Base-by-base conservation (phyloP, 2,329 filamentous ascomycete species). In the Byssothecium circinans region DNA sequence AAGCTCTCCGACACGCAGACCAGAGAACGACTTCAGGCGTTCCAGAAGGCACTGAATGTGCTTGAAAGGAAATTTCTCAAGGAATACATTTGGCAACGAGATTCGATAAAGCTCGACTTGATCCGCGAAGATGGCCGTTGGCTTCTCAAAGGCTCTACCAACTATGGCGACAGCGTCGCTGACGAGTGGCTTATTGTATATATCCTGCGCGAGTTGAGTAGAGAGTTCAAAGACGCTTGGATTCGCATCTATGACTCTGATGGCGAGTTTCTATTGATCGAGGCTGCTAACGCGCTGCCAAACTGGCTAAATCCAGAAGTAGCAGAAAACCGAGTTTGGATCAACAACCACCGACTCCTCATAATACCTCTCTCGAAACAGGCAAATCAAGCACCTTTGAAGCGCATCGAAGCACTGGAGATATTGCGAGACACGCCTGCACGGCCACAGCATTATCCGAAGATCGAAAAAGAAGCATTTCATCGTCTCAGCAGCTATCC, bases 111-210 rank as follows among this genome's bases (percentile, higher is more conserved):
- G n/a, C 74, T 96, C 5, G 81, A 87, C 15, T 69, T 83, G 23
- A 66, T 74, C 35, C 77, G 77, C 77, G 61, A 86, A 77, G 72
- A 86, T 61, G 83, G 75, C 2, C 65, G 71, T 40, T 78, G 75
- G 58, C 84, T 85, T 54, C 79, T 99, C 5, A 81, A 83, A 53
- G 92, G 92, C 17, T 77, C 79, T 42, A 94, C 90, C 1, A 88
- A 92, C 67, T 97, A 91, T 62, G 91, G 92, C 8, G 95, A 99
- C 71, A 94, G 91, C 0, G 85, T 97, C 3, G 92, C 96, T 64
- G 94, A 99, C 61, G 95, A 99, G 75, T 99, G 94, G 95, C 81
- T 97, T 5, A 86, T 97, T 50, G 91, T 97, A 17, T 96, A 91
- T 72, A 75, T 97, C 4, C 77, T 99, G 23, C 84, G 88, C 36